phyloP scores from a whole-genome alignment of 1,284 basidiomycete genomes.

The Abortiporus biennis region DNA sequence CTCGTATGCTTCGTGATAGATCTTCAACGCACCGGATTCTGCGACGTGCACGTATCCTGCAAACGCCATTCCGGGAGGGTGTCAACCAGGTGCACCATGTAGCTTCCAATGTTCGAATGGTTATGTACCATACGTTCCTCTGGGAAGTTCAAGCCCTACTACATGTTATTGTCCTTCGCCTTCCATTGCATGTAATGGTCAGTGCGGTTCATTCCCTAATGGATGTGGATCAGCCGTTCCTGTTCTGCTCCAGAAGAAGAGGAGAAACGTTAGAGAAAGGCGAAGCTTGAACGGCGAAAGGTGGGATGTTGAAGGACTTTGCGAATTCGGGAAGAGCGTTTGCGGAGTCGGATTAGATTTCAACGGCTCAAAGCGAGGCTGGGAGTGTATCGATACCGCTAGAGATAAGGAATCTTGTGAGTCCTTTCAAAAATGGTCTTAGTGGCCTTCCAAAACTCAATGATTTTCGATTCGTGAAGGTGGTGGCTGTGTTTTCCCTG shows the following conservation, averaged over 20 bases:
- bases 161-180: slow-evolving; percentile 12
- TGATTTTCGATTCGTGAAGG: slow-evolving; percentile 14
- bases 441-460: neutral
- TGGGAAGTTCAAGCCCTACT: slow-evolving; percentile 6
- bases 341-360: slow-evolving; percentile 25
- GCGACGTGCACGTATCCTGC: no score
- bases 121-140: slow-evolving; percentile 13
- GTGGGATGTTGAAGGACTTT: slow-evolving; percentile 2
- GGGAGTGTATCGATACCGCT: slow-evolving; percentile 25
- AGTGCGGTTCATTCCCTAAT: slow-evolving; percentile 14
- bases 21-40: no score
- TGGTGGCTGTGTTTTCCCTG: slow-evolving; percentile 24
- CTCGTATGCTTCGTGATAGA: no score
- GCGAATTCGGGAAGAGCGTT: slow-evolving; percentile 9
- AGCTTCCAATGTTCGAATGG: slow-evolving; percentile 14
- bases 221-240: slow-evolving; percentile 15
- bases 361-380: slow-evolving; percentile 14
- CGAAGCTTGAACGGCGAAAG: neutral
- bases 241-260: no score
- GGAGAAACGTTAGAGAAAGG: slow-evolving; percentile 3
- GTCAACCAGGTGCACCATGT: no score
- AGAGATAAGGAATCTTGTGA: slow-evolving; percentile 25
- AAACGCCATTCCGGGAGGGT: no score
- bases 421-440: slow-evolving; percentile 9
- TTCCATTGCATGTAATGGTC: slow-evolving; percentile 13